Evolutionary conservation across 768 basidiomycete species (phyloP), one percentile per base, ranked within the genome.

Genomic region (Clitopilus passeckerianus): DNA sequence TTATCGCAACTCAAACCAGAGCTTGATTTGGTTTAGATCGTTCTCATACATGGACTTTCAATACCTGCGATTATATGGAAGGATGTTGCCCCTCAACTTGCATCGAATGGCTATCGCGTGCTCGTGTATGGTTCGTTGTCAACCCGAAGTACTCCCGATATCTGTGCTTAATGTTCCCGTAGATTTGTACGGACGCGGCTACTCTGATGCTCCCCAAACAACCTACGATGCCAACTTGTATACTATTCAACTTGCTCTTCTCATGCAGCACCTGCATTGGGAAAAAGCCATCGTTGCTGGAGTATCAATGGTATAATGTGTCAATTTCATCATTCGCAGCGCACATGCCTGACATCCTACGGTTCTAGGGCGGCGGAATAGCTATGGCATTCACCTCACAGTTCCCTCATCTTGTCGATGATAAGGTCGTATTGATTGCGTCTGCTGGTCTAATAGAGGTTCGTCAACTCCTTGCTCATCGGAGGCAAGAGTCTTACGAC

Each of bases 151-250:
- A 33, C 22, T 75, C 67, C 12, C 23, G 24, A 34, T 44, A 9
- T 53, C 34, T 27, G 52, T 41, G 30, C 27, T 54, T 58, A 20
- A 54, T 27, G 4, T 30, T n/a, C 7, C 54, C 18, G 15, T 60
- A 91, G 91, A 93, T 73, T 75, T 92, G 18, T 91, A 90, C 60
- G 91, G 90, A 12, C 81, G 91, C 37, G 91, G 91, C 5, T 93
- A 92, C 71, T 90, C 90, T 1, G 90, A 90, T 58, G 90, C 90
- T 1, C 91, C 91, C 0, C 80, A 85, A 20, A 83, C 80, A 15
- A 82, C 80, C 3, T 90, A 93, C 68, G 80, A 90, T 62, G 72
- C 82, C 0, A 72, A 77, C 5, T 75, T 93, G 3, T 87, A 87
- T 67, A 84, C 85, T 0, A 85, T 84, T 0, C 91, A 93, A 65